Evolutionary conservation across 257 asterid genomes (phyloP).

Genomic region (Vinca minor): DNA sequence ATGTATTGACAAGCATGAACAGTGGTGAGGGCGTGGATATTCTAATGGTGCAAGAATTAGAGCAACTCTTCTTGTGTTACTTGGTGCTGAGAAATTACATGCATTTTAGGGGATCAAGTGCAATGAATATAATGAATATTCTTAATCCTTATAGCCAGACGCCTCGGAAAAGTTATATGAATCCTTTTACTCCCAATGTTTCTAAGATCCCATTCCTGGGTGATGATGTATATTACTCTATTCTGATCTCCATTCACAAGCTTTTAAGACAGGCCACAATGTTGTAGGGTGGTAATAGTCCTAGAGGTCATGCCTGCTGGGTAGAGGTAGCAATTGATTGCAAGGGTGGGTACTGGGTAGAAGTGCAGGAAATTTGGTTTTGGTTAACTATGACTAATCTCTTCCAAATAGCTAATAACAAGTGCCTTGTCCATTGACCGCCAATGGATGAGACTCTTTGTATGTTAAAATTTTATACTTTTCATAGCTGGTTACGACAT

Average conservation of each 20-base stretch:
- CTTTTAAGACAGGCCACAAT: background rate
- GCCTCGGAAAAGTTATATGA: background rate
- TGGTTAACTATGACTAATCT: background rate
- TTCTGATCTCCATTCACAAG: background rate
- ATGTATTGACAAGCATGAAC: background rate
- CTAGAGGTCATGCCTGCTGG: background rate
- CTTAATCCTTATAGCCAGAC: background rate
- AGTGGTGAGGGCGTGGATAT: background rate
- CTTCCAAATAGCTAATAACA: no score
- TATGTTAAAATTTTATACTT: no score
- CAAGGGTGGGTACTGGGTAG: background rate
- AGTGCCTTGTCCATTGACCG: background rate
- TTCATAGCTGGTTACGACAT: background rate
- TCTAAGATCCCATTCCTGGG: background rate
- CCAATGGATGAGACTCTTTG: background rate
- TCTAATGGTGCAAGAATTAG: constrained; percentile 2
- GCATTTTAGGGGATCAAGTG: no score
- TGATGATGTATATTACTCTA: background rate
- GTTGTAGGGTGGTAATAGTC: background rate
- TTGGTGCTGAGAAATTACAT: background rate
- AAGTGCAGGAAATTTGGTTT: no score
- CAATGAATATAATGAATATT: background rate
- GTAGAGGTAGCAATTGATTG: background rate
- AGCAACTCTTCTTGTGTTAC: background rate
- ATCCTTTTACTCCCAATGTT: background rate